phyloP scores from a whole-genome alignment of 2,329 filamentous ascomycete genomes.

The Triangularia verruculosa region DNA sequence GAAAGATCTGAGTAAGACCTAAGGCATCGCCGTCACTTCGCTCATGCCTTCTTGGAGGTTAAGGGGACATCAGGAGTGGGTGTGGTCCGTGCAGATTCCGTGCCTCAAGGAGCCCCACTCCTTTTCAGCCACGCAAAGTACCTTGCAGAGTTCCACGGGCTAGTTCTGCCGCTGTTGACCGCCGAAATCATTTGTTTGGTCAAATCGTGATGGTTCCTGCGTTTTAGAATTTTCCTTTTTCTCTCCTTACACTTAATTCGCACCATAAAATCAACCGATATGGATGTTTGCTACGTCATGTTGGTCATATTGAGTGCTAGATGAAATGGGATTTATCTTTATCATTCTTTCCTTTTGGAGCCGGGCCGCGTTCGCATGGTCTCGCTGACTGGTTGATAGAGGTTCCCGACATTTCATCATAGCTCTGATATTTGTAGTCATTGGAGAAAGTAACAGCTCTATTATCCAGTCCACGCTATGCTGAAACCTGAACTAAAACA shows the following conservation, averaged over 20 bases:
- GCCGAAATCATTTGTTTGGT: not conserved
- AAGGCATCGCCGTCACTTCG: not conserved
- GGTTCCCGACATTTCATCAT: conserved; percentile 18
- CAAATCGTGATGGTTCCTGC: not conserved
- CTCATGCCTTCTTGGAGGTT: not conserved
- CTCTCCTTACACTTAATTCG: conserved; percentile 18
- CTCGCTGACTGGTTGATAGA: conserved; percentile 13
- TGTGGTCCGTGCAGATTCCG: not conserved
- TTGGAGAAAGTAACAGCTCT: not conserved
- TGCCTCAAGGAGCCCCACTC: no score
- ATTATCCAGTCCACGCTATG: conserved; percentile 1
- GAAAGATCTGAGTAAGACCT: not conserved
- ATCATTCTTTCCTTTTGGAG: conserved; percentile 11
- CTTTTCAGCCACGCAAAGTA: no score
- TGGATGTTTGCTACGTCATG: conserved; percentile 14
- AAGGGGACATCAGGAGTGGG: not conserved
- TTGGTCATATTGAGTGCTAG: conserved; percentile 25
- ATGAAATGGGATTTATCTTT: conserved; percentile 10
- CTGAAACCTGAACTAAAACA: not conserved
- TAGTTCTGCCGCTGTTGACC: not conserved
- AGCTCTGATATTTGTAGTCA: not conserved
- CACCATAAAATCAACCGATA: conserved; percentile 25
- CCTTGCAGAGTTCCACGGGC: not conserved
- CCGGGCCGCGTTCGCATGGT: conserved; percentile 9
- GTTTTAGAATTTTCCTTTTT: not conserved